Base-by-base conservation (phyloP, 2,329 filamentous ascomycete genomes). In the Fusarium begoniae region DNA sequence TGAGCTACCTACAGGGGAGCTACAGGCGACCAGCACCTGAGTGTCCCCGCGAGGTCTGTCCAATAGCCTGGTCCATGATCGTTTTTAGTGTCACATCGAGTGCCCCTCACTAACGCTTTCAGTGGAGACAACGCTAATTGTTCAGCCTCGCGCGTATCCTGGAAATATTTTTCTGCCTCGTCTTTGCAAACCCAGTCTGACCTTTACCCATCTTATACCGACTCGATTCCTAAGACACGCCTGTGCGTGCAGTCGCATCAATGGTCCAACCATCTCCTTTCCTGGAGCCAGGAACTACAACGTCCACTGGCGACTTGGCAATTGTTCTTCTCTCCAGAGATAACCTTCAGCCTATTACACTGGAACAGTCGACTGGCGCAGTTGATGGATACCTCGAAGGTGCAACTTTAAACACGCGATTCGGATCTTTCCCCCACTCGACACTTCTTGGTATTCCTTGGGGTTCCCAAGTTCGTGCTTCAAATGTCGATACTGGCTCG, bases 401-500 rank as follows among this genome's bases (percentile, higher is more conserved):
- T 41, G 91, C 91, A 53, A 92, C 94, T 6, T 90, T 95, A 61
- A 98, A 98, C 84, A 99, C 96, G 4, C 91, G 95, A 50, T 99
- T 98, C 79, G 96, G 96, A 55, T 98, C 95, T 0, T 96, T 95
- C 69, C 93, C 94, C 0, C 94, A 96, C 80, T 92, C 89, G 17
- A 95, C 93, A 0, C 84, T 96, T 51, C 88, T 98, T 63, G 87
- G 90, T 10, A 86, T 95, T 61, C 93, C 94, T 47, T 98, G 96
- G 96, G 96, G 96, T 35, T 94, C 93, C 12, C 96, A 98, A 81
- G 91, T 98, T 28, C 89, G 94, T 53, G 96, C 96, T 13, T 98
- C 95, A 4, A 90, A 92, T 38, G 95, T 98, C 64, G 94, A 98
- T 79, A 98, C 95, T 0, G 95, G 95, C 18, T 96, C 94, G n/a